Conservation (phyloP, 495 filamentous ascomycete genomes). For the Aspergillus taichungensis region DNA sequence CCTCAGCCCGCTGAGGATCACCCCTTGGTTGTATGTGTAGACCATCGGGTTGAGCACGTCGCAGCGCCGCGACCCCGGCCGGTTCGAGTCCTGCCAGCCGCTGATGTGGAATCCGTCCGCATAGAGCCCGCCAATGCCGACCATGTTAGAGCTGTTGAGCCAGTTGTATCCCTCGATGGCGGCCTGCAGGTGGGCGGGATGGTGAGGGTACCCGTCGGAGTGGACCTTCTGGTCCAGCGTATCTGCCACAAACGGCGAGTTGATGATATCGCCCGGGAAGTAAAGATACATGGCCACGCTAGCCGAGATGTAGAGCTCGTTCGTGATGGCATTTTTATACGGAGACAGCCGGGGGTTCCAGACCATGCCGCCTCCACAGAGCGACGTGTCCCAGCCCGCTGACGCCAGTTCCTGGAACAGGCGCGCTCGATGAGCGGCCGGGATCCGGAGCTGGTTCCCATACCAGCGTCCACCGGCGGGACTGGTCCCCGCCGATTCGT, state of each 20-base stretch:
- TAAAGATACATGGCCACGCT: constrained; percentile 86
- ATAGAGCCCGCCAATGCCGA: constrained; percentile 66
- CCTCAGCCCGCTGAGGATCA: constrained; percentile 76
- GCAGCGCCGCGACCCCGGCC: constrained; percentile 50
- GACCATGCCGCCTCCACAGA: constrained; percentile 86
- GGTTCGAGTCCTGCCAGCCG: constrained; percentile 42
- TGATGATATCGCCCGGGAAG: constrained; percentile 70
- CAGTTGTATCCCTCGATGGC: constrained; percentile 76
- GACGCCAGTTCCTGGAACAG: constrained; percentile 82
- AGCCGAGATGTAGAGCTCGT: constrained; percentile 79
- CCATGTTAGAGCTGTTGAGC: constrained; percentile 75
- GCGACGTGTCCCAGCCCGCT: constrained; percentile 68
- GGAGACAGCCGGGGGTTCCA: constrained; percentile 79
- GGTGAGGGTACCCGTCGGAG: constrained; percentile 38
- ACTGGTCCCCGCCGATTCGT: constrained; percentile 6
- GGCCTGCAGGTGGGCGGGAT: constrained; percentile 56
- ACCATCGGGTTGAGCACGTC: constrained; percentile 80
- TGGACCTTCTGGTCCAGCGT: constrained; percentile 2
- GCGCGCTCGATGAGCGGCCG: constrained; percentile 79
- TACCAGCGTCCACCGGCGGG: constrained; percentile 46
- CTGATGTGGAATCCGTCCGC: constrained; percentile 87
- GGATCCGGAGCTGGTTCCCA: constrained; percentile 62
- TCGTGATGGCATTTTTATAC: constrained; percentile 98
- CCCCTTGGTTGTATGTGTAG: constrained; percentile 95
- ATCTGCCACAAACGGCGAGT: constrained; percentile 51